A percentile compares a stretch with the other conserved stretches of the same genome.
Conservation (phyloP, 2,329 filamentous ascomycete species). For the Pseudogymnoascus sp. region DNA sequence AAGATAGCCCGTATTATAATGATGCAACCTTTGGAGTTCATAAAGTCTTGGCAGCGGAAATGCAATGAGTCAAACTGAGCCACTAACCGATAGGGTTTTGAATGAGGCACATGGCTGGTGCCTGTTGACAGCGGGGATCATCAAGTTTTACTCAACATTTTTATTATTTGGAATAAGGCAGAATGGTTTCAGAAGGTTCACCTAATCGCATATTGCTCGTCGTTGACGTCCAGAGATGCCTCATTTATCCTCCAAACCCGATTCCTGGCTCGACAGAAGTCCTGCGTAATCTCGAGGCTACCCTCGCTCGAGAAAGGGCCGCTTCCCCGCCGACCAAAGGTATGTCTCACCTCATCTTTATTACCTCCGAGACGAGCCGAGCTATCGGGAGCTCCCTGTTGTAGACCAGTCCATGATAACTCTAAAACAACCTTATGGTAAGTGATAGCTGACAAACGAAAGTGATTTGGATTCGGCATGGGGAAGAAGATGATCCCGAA, state of each 20-base stretch:
- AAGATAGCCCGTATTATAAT: background rate
- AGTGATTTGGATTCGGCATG: conserved; percentile 4
- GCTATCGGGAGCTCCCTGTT: background rate
- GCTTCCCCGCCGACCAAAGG: background rate
- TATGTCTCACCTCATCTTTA: background rate
- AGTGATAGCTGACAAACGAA: background rate
- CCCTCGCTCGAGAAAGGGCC: background rate
- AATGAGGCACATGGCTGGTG: background rate
- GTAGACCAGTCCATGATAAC: background rate
- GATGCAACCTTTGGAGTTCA: background rate
- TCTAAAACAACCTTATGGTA: background rate
- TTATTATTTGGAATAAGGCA: background rate
- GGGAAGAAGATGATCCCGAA: background rate
- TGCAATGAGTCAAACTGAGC: background rate
- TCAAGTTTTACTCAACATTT: background rate
- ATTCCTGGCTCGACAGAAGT: background rate
- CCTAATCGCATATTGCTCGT: background rate
- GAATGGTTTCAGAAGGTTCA: background rate
- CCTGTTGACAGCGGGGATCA: background rate
- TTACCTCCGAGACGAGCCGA: background rate
- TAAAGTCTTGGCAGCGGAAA: background rate
- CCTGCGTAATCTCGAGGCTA: background rate
- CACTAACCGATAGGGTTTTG: background rate
- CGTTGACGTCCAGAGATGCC: background rate
- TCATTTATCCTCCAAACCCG: background rate